These are phyloP conservation scores for Erysimum pusillum DNA, from an alignment of 441 rosid genomes.

Conservation along the genomic window DNA sequence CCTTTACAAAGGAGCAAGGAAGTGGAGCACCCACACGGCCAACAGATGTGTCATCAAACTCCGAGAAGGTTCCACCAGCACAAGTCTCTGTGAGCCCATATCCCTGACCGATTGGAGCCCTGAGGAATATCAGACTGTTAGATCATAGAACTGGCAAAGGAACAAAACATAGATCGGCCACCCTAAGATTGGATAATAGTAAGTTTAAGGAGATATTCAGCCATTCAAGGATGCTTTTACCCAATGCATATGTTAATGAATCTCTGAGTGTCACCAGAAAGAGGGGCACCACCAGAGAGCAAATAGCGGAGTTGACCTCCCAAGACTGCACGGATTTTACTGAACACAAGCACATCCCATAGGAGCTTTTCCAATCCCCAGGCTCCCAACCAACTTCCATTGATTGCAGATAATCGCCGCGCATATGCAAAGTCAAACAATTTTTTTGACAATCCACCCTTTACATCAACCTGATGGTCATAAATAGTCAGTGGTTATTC, in stretches of 20 bases:
- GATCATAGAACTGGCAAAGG: constrained; percentile 33
- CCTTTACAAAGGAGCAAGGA: constrained; percentile 94
- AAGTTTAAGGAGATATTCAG: constrained; percentile 33
- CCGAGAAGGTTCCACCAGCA: constrained; percentile 99
- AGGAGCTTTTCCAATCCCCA: constrained; percentile 90
- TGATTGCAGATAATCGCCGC: constrained; percentile 86
- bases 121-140: constrained; percentile 48
- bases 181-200: background rate
- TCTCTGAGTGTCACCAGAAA: constrained; percentile 97
- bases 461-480: constrained; percentile 73
- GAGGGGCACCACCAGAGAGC: constrained; percentile 99
- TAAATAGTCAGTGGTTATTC: constrained; percentile 28
- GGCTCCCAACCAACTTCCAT: constrained; percentile 97
- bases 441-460: constrained; percentile 83
- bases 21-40: constrained; percentile 98
- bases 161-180: constrained; percentile 7
- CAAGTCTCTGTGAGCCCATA: constrained; percentile 99
- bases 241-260: constrained; percentile 98
- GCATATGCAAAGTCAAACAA: constrained; percentile 91
- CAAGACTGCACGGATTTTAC: constrained; percentile 82
- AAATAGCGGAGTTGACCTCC: constrained; percentile 93
- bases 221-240: constrained; percentile 57
- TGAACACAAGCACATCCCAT: constrained; percentile 89
- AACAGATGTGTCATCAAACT: constrained; percentile 92
- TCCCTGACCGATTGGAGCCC: constrained; percentile 99